Base-by-base conservation (phyloP, 495 filamentous ascomycete species). In the Penicillium salamii region DNA sequence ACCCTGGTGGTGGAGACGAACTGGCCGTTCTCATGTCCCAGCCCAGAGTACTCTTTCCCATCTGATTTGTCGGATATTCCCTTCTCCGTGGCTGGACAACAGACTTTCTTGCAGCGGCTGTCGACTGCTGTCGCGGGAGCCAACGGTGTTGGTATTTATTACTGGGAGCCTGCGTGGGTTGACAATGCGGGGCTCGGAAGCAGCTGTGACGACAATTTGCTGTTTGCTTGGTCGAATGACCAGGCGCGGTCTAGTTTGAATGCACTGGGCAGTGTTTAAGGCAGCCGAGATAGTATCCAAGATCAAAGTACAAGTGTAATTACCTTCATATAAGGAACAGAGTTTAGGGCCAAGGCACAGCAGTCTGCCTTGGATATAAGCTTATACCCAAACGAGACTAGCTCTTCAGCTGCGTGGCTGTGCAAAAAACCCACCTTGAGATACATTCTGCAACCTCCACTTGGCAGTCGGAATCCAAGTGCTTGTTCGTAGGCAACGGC, bases 121-220 rank as follows among this genome's bases (percentile, higher is more conserved):
- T 81, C 80, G 0, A 63, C 54, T n/a, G 69, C 81, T 4, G 71
- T 87, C 2, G 71, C 62, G 5, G 74, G 79, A 4, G 69, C 63
- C 3, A 75, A 75, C 9, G 70, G 69, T 0, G 18, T 69, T 45
- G 84, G 84, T 0, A 50, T 88, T 35, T 86, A 85, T 57, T 89
- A 87, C 46, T 88, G 85, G 84, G 83, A 88, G 59, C 85, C 84
- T 3, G 83, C 78, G 7, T 88, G 84, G 84, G 70, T 86, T 36
- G 66, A 79, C 36, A 87, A 87, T 61, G 76, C 76, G 11, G 75
- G 62, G 11, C 63, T 87, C 47, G 85, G 86, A 18, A 75, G 74
- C 31, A 75, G 74, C 20, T 81, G 77, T 54, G 51, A 60, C 21
- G 70, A 80, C 63, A 75, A 73, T 55, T 44, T 78, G 46, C 53